A percentile compares a stretch with the other conserved stretches of the same genome.
phyloP scores from a whole-genome alignment of 306 rosid species.

The Canavalia gladiata region DNA sequence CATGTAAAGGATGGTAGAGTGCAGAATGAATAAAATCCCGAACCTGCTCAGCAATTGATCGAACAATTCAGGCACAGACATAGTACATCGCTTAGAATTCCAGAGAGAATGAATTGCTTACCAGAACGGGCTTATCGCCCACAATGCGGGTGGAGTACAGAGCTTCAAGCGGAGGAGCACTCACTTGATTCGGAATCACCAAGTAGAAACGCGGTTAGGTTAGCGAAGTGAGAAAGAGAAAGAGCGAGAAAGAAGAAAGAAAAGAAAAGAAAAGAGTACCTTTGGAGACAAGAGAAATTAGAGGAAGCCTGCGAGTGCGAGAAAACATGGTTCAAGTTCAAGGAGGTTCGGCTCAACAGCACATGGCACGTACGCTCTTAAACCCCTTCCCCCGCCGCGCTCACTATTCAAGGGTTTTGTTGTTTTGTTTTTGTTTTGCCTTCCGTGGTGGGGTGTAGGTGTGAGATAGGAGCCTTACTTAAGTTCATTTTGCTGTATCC shows the following conservation, averaged over 20 bases:
- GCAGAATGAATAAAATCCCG: constrained; percentile 96
- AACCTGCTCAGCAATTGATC: constrained; percentile 62
- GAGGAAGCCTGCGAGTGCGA: constrained; percentile 51
- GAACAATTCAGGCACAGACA: background rate
- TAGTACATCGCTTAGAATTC: background rate
- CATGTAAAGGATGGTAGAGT: constrained; percentile 80
- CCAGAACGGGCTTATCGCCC: constrained; percentile 84
- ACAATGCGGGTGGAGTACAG: constrained; percentile 77
- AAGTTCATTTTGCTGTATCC: no score
- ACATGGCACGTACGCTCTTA: constrained; percentile 23
- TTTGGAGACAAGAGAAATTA: constrained; percentile 44
- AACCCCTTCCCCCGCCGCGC: constrained; percentile 27
- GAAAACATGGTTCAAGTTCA: constrained; percentile 24
- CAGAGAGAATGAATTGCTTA: constrained; percentile 49
- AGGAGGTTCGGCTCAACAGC: background rate
- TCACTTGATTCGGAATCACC: constrained; percentile 57
- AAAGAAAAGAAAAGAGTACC: constrained; percentile 53
- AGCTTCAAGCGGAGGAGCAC: constrained; percentile 53
- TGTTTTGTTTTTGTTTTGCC: background rate
- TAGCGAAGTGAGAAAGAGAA: constrained; percentile 1
- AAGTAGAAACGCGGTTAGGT: constrained; percentile 42
- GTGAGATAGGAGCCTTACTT: no score
- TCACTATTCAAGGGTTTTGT: constrained; percentile 39
- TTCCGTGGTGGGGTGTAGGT: no score
- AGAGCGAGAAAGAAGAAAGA: background rate